These are phyloP conservation scores for Phellinidium pouzarii DNA, from an alignment of 1,284 basidiomycete genomes.

Conservation along the genomic window DNA sequence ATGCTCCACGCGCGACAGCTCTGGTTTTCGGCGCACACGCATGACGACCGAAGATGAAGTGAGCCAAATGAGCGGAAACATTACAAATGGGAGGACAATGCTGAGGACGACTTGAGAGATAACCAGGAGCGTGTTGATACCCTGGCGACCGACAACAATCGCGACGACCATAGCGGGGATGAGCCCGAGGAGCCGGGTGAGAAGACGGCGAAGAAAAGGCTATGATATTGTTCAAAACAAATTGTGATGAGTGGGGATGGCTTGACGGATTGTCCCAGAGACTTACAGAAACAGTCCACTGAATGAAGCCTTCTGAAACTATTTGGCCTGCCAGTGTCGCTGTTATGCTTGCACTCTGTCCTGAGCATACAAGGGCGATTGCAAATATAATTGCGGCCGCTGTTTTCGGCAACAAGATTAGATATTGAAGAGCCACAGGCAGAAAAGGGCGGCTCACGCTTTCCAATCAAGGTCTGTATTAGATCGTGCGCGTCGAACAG, in stretches of 20 bases:
- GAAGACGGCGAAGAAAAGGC: conserved; percentile 74
- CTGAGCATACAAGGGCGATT: conserved; percentile 76
- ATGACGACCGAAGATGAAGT: conserved; percentile 68
- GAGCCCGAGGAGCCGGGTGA: conserved; percentile 82
- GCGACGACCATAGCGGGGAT: conserved; percentile 85
- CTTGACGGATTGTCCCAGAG: background rate
- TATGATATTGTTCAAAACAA: conserved; percentile 26
- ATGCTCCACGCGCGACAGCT: background rate
- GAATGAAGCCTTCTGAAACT: conserved; percentile 90
- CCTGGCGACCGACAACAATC: conserved; percentile 62
- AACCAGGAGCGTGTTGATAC: conserved; percentile 80
- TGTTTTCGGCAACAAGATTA: conserved; percentile 21
- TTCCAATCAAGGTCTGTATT: conserved; percentile 60
- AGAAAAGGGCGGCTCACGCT: no score
- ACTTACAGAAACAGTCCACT: conserved; percentile 80
- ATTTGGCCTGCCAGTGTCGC: conserved; percentile 92
- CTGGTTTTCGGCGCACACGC: conserved; percentile 41
- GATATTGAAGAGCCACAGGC: no score
- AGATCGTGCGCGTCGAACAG: conserved; percentile 80
- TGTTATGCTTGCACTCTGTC: conserved; percentile 90
- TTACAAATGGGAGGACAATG: conserved; percentile 84
- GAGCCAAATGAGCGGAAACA: conserved; percentile 73
- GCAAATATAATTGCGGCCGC: conserved; percentile 83
- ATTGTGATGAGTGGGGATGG: conserved; percentile 1
- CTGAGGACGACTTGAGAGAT: conserved; percentile 85